phyloP scores from a whole-genome alignment of 2,329 filamentous ascomycete species.

The Arthrobotrys entomopaga region DNA sequence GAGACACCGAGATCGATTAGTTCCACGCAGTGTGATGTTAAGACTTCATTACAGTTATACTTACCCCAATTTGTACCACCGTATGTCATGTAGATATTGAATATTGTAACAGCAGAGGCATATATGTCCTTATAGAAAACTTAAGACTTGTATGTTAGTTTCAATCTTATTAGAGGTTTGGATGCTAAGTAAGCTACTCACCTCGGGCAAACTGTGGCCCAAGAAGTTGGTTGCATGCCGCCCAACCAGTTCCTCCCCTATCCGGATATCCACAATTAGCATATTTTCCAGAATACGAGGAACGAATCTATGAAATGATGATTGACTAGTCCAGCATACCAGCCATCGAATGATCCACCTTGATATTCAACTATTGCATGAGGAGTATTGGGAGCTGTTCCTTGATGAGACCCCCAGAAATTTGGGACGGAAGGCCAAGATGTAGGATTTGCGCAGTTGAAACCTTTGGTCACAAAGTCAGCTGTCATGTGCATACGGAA shows the following conservation, averaged over 20 bases:
- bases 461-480: conserved; percentile 60
- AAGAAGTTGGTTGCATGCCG: conserved; percentile 72
- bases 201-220: conserved; percentile 77
- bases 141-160: neutral
- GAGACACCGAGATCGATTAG: too few species aligned
- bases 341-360: conserved; percentile 77
- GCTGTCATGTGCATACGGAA: too few species aligned
- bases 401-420: conserved; percentile 67
- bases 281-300: too few species aligned
- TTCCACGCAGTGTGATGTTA: too few species aligned
- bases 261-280: too few species aligned
- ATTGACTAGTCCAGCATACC: conserved; percentile 59
- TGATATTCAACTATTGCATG: conserved; percentile 75
- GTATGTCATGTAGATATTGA: conserved; percentile 81
- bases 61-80: conserved; percentile 84
- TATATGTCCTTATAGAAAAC: conserved; percentile 81
- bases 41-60: too few species aligned
- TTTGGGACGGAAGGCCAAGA: conserved; percentile 67
- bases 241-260: conserved; percentile 76
- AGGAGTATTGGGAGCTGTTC: conserved; percentile 73
- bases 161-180: neutral
- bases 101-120: conserved; percentile 72
- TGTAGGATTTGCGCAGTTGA: conserved; percentile 70
- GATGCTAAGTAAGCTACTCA: neutral
- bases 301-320: too few species aligned